Evolutionary conservation across 129 eudicot species (phyloP).

Genomic region (Arctium minus): DNA sequence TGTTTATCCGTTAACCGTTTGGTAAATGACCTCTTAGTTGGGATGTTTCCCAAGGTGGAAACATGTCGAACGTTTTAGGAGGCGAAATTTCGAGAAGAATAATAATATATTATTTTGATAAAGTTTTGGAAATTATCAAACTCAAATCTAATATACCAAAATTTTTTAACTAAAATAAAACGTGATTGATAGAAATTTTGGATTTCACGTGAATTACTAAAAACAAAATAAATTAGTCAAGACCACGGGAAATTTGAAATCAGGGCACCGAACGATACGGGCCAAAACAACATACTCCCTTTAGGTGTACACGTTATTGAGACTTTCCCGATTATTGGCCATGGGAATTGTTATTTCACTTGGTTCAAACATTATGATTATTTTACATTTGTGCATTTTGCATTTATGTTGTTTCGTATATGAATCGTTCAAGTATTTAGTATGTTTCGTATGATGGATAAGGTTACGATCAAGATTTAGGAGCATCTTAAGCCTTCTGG

Average conservation of each 20-base stretch:
- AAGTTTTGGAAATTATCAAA: background rate
- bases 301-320: no score
- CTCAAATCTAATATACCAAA: background rate
- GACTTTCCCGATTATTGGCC: background rate
- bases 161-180: no score
- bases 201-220: background rate
- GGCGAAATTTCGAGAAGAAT: background rate
- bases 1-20: no score
- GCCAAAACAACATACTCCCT: background rate
- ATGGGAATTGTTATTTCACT: background rate
- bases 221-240: background rate
- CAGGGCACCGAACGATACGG: background rate
- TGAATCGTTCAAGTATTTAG: background rate
- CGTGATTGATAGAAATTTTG: background rate
- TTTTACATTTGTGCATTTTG: background rate
- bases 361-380: background rate
- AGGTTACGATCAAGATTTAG: background rate
- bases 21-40: background rate
- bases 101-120: no score
- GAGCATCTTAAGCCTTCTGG: background rate
- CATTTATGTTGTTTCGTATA: background rate
- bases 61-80: background rate
- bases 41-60: background rate
- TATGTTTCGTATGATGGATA: no score
- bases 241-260: no score